These are phyloP conservation scores for Wickerhamiella sorbophila DNA, from an alignment of 805 yeast species.

Conservation along the genomic window DNA sequence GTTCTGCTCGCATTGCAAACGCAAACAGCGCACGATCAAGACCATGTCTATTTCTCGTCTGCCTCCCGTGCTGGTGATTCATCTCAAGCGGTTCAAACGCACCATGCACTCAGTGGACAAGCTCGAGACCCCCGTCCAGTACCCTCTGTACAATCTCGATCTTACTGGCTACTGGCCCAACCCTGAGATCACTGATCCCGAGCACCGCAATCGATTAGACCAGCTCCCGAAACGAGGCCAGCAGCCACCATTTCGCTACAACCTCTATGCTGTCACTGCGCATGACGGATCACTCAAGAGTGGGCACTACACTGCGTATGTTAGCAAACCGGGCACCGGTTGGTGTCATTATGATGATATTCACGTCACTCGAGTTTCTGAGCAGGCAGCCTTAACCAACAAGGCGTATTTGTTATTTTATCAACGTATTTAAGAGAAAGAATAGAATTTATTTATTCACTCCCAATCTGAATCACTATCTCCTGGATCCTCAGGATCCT, in stretches of 20 bases:
- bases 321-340: constrained; percentile 44
- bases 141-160: constrained; percentile 50
- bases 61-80: constrained; percentile 68
- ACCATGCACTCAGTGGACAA: constrained; percentile 30
- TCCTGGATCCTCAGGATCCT: constrained; percentile 5
- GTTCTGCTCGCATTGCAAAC: constrained; percentile 67
- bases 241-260: constrained; percentile 63
- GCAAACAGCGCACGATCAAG: constrained; percentile 49
- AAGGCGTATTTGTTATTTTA: constrained; percentile 80
- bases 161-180: constrained; percentile 61
- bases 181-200: constrained; percentile 15
- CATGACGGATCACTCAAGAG: constrained; percentile 72
- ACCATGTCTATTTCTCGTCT: constrained; percentile 58
- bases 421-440: constrained; percentile 27
- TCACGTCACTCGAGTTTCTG: constrained; percentile 36
- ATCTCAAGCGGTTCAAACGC: constrained; percentile 63
- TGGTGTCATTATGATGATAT: constrained; percentile 84
- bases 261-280: constrained; percentile 65
- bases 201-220: constrained; percentile 33
- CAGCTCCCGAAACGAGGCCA: constrained; percentile 57
- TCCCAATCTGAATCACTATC: constrained; percentile 13
- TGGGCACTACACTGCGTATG: constrained; percentile 82
- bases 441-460: constrained; percentile 8
- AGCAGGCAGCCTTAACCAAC: constrained; percentile 42
- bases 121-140: constrained; percentile 49